Conservation (phyloP, 106 monocot species). For the Alisma plantagoaquatica region DNA sequence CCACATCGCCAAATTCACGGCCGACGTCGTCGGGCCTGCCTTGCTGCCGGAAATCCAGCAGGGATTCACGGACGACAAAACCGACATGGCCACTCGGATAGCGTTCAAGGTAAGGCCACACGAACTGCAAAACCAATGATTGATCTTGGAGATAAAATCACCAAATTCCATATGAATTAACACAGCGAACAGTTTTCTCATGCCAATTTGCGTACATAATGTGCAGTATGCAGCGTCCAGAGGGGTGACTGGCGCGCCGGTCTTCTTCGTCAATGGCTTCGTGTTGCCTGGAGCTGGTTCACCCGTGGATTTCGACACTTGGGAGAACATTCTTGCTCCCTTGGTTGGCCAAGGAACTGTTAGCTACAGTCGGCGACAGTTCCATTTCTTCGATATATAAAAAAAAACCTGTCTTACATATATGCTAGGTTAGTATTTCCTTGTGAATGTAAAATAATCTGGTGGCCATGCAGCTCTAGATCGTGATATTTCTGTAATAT, state of each 20-base stretch:
- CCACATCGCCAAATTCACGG: conserved; percentile 34
- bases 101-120: conserved; percentile 14
- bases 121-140: no score
- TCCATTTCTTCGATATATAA: no score
- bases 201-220: neutral
- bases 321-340: conserved; percentile 55
- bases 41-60: conserved; percentile 23
- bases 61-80: conserved; percentile 31
- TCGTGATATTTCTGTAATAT: no score
- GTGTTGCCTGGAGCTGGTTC: conserved; percentile 53
- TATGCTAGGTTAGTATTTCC: no score
- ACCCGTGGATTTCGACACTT: conserved; percentile 41
- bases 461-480: no score
- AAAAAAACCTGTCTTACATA: no score
- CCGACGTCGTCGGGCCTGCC: conserved; percentile 25
- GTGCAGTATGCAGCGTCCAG: conserved; percentile 78
- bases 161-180: no score
- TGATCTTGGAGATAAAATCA: no score
- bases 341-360: no score
- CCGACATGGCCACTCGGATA: conserved; percentile 15
- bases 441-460: no score
- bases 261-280: conserved; percentile 93
- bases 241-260: conserved; percentile 73
- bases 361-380: no score
- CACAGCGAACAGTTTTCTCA: neutral